Evolutionary conservation across 2,329 filamentous ascomycete species (phyloP).

Genomic region (Iodosphaeria phyllophila): DNA sequence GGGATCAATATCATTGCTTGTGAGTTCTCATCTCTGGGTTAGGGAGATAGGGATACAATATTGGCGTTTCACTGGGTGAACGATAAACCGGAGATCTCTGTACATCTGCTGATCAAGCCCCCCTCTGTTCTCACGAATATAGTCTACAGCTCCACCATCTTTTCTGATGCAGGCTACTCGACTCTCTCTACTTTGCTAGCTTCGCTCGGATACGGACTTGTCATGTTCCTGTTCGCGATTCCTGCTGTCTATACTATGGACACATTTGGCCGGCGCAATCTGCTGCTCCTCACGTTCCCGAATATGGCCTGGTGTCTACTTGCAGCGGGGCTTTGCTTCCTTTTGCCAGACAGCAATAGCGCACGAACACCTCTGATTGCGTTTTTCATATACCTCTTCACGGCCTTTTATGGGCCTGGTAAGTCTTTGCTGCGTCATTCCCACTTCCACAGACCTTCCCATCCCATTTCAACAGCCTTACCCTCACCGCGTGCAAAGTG

Average conservation of each 20-base stretch:
- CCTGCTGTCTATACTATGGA: constrained; percentile 49
- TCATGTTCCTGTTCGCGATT: constrained; percentile 49
- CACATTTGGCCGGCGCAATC: constrained; percentile 41
- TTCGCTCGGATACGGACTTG: constrained; percentile 44
- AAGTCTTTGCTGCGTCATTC: too few species aligned
- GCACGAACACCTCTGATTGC: constrained; percentile 23
- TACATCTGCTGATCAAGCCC: too few species aligned
- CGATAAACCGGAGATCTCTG: too few species aligned
- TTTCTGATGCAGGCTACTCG: constrained; percentile 34
- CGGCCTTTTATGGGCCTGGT: constrained; percentile 37
- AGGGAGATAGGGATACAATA: too few species aligned
- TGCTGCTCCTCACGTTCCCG: constrained; percentile 47
- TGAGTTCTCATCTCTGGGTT: constrained; percentile 25
- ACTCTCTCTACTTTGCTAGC: constrained; percentile 37
- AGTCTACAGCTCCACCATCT: constrained; percentile 53
- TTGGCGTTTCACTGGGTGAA: too few species aligned
- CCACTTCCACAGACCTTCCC: too few species aligned
- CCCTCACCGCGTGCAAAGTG: too few species aligned
- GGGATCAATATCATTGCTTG: constrained; percentile 31
- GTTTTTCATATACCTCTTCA: constrained; percentile 36
- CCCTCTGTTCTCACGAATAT: constrained; percentile 22
- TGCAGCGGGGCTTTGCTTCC: constrained; percentile 34
- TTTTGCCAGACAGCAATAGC: constrained; percentile 15
- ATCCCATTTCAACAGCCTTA: too few species aligned
- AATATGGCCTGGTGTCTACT: constrained; percentile 44